Base-by-base conservation (phyloP, 2,329 filamentous ascomycete genomes). In the Chlorencoelia australis region DNA sequence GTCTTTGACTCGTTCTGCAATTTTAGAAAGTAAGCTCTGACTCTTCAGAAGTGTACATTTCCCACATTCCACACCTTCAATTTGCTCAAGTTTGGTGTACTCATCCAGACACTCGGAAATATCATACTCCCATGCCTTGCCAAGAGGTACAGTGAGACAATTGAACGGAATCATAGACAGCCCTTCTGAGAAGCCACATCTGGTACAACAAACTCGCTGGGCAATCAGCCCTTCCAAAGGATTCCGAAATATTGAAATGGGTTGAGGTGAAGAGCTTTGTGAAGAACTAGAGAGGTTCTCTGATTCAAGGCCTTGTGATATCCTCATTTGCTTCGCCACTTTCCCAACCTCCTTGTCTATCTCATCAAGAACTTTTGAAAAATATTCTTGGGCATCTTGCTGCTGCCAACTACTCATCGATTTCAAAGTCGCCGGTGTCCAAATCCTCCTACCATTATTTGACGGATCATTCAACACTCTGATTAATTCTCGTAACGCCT, bases 341-440 rank as follows among this genome's bases (percentile, higher is more conserved):
- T 68, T 71, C 14, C 66, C 63, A 26, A 85, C 67, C 53, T 93
- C 85, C 51, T 80, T 81, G 52, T 95, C 85, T 18, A 94, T 67
- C 49, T 88, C 79, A 47, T 89, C 86, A 31, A 95, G 60, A 10
- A 98, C 69, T 52, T 89, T 93, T 11, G 86, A 89, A 52, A 84
- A 95, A 58, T 96, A 98, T 59, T 98, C 91, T 56, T 96, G 91
- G 4, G 91, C 91, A 61, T 98, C 91, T 60, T 98, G 91, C 56
- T 96, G 91, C 49, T 93, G 83, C 75, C 83, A 94, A 19, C 84
- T 94, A 59, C 81, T 89, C 80, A 96, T 93, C 7, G 79, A 88
- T 60, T 94, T 94, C 30, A 95, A 65, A 37, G 81, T 75, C 1
- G 72, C 65, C 0, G 85, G 83, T 5, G 87, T 87, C 85, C 85